Evolutionary conservation across 2,329 filamentous ascomycete genomes (phyloP), one percentile per base, ranked within the genome.

Genomic region (Calonectria naviculata): DNA sequence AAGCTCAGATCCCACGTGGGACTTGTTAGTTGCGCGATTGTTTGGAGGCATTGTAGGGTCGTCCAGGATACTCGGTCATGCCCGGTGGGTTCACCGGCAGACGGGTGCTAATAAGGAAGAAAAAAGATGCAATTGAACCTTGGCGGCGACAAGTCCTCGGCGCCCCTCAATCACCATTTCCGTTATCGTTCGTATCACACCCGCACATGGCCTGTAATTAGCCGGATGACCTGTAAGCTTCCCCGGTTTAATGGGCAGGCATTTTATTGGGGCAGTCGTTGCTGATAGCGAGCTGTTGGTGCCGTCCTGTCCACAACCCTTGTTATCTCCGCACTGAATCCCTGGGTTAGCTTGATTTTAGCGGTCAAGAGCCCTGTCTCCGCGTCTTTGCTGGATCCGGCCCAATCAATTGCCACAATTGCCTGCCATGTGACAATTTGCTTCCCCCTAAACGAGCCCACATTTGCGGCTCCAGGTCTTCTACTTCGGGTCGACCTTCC

Each of bases 1-100:
- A 41, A 31, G 31, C 31, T 61, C 38, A 31, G 17, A n/a, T n/a
- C 31, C 46, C 38, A 38, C 24, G 28, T 54, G 47, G n/a, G 36
- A 28, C 38, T 26, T 52, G 13, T 42, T n/a, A 15, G 21, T 19
- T 38, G 36, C 12, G 44, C 47, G 62, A 21, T 42, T 52, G 47
- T 42, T 54, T 54, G 62, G 24, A 54, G 62, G 36, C 62, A 65
- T 65, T 19, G n/a, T n/a, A n/a, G n/a, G n/a, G n/a, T 61, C 26
- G 36, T 17, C 56, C 29, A 26, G 56, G 38, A 56, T 38, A 34
- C 38, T 44, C 56, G 56, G 56, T 61, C 26, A 61, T 61, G 56
- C 38, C 56, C 56, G 56, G 56, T 44, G 36, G 38, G 38, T 41
- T 61, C 31, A 36, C 52, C 52, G 52, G 31, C 31, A 26, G 15